Evolutionary conservation across 2,329 filamentous ascomycete species (phyloP).

Genomic region (Purpureocillium takamizusanense): DNA sequence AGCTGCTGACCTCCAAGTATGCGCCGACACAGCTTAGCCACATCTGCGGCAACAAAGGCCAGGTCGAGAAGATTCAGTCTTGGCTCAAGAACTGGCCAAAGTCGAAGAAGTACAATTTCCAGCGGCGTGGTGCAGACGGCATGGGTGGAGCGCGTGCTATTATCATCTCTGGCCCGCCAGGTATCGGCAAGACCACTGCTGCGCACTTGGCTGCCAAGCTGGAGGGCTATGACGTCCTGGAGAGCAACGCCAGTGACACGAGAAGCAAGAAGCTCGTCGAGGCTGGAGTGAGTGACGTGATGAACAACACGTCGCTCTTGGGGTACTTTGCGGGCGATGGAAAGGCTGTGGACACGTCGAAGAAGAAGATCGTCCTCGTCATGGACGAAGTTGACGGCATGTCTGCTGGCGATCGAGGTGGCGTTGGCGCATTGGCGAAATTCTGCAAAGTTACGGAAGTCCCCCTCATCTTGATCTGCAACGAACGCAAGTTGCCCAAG

Average conservation of each 20-base stretch:
- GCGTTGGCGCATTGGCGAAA: constrained; percentile 87
- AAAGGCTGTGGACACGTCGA: constrained; percentile 67
- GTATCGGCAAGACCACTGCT: constrained; percentile 95
- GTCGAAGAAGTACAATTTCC: constrained; percentile 71
- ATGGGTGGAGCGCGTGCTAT: constrained; percentile 78
- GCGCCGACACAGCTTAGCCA: constrained; percentile 76
- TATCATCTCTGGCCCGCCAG: constrained; percentile 89
- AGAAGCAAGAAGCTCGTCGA: constrained; percentile 96
- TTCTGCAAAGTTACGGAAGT: constrained; percentile 93
- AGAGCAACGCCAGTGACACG: constrained; percentile 92
- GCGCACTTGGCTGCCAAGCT: constrained; percentile 89
- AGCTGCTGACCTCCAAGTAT: constrained; percentile 92
- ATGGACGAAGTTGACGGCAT: constrained; percentile 99
- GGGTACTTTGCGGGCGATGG: constrained; percentile 85
- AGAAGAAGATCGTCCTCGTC: constrained; percentile 91
- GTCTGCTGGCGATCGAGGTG: constrained; percentile 93
- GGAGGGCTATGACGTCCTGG: constrained; percentile 86
- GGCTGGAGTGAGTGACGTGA: constrained; percentile 73
- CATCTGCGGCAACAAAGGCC: constrained; percentile 89
- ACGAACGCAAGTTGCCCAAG: constrained; percentile 84
- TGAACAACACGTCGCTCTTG: constrained; percentile 86
- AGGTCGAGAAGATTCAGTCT: constrained; percentile 79
- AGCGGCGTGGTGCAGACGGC: constrained; percentile 74
- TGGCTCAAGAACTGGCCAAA: constrained; percentile 83
- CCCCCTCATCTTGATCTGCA: constrained; percentile 95